phyloP scores from a whole-genome alignment of 352 stramenopile species.

The Pythium volutum region DNA sequence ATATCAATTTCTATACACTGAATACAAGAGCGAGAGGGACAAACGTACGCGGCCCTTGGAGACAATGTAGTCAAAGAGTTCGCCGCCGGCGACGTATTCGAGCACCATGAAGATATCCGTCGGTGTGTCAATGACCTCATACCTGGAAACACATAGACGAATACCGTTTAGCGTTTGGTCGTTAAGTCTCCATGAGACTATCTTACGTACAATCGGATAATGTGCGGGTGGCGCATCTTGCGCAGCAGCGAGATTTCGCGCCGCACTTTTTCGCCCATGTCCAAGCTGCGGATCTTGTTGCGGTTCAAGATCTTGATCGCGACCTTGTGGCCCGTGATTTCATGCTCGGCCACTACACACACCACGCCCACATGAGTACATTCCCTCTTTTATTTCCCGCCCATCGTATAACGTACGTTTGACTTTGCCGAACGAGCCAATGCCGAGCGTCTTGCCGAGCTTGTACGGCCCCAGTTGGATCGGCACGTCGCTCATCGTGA shows the following conservation, averaged over 20 bases:
- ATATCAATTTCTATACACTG: neutral
- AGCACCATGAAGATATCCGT: conserved; percentile 98
- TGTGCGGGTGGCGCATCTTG: conserved; percentile 98
- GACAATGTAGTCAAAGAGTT: conserved; percentile 99
- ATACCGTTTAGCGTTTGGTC: neutral
- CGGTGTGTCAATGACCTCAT: conserved; percentile 98
- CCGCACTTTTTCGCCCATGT: conserved; percentile 99
- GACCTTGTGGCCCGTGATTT: conserved; percentile 98
- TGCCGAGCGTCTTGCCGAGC: conserved; percentile 98
- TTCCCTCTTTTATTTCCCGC: neutral
- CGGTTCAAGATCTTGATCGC: conserved; percentile 99
- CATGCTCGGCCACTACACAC: conserved; percentile 95
- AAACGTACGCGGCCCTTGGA: conserved; percentile 86
- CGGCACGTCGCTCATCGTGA: conserved; percentile 78
- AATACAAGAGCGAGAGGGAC: neutral
- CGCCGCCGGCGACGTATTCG: conserved; percentile 92
- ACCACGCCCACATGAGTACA: neutral
- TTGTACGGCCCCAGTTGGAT: conserved; percentile 97
- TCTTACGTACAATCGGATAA: conserved; percentile 99
- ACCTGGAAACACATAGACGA: conserved; percentile 36
- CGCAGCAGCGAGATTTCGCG: conserved; percentile 99
- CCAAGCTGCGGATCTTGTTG: conserved; percentile 97
- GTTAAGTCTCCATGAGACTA: neutral
- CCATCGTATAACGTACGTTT: conserved; percentile 79
- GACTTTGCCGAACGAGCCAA: conserved; percentile 99